These are phyloP conservation scores for Neoarthrinium moseri DNA, from an alignment of 2,329 filamentous ascomycete species.

Conservation along the genomic window DNA sequence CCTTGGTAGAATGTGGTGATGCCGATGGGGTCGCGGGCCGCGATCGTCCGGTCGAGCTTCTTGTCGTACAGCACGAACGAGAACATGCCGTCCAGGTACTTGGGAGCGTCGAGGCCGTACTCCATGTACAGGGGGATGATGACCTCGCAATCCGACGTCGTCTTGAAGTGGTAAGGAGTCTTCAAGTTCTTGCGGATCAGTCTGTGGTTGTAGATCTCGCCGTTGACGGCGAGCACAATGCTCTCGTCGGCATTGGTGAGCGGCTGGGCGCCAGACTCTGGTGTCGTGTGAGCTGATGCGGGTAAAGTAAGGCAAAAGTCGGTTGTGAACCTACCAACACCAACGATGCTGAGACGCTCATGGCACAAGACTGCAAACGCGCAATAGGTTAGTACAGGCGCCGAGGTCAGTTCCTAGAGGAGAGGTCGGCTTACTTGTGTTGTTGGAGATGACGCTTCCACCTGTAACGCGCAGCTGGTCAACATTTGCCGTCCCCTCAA, in stretches of 20 bases:
- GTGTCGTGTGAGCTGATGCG: conserved; percentile 20
- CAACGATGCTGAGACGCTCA: conserved; percentile 96
- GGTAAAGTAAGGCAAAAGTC: conserved; percentile 1
- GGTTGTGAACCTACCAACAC: conserved; percentile 68
- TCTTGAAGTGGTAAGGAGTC: conserved; percentile 93
- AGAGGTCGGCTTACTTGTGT: conserved; percentile 72
- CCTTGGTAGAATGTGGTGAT: conserved; percentile 98
- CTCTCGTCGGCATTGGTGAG: conserved; percentile 87
- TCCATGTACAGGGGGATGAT: conserved; percentile 97
- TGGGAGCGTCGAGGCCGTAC: conserved; percentile 87
- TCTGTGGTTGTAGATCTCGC: conserved; percentile 99
- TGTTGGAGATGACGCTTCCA: conserved; percentile 84
- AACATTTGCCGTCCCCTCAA: conserved; percentile 17
- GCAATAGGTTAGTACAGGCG: conserved; percentile 9
- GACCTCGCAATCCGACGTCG: conserved; percentile 96
- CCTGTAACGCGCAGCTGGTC: conserved; percentile 46
- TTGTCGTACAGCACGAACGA: conserved; percentile 98
- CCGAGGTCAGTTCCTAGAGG: not conserved
- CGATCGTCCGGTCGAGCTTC: conserved; percentile 85
- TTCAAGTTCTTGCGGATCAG: conserved; percentile 86
- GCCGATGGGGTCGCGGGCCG: conserved; percentile 93
- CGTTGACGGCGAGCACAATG: conserved; percentile 94
- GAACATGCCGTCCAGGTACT: conserved; percentile 98
- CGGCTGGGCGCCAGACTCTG: conserved; percentile 93
- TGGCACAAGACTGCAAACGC: conserved; percentile 78